Evolutionary conservation across 768 basidiomycete genomes (phyloP), one percentile per base, ranked within the genome.

Genomic region (Trametes coccinea): DNA sequence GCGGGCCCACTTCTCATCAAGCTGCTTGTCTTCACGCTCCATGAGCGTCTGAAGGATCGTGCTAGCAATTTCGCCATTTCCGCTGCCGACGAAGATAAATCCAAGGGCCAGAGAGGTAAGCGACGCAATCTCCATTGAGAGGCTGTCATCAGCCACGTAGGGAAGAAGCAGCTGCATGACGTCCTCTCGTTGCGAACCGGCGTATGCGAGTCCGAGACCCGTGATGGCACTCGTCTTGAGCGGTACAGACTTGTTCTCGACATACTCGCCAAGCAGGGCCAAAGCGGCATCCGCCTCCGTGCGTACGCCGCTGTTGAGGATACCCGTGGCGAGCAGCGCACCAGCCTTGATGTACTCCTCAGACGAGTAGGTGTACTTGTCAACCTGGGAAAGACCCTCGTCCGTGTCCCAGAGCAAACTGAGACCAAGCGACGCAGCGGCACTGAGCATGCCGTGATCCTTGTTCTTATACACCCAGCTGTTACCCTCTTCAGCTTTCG

Each of bases 381-480:
- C 97, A 66, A 98, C 89, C 66, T 96, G 93, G 70, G 87, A 89
- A 43, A 98, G 81, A 68, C 97, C 97, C 59, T 91, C 83, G 59
- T 98, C 97, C 8, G 92, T 92, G 71, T 98, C 95, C 97, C 97
- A 99, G 1, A 99, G 79, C 63, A 98, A 79, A 76, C 90, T 90
- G 45, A 98, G 80, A 17, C 97, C 97, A 56, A 99, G 81, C 57
- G 93, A 95, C 4, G 97, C 97, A 30, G 95, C 88, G 27, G 97
- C 97, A 61, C 91, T 93, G 83, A 96, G 88, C 94, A 98, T 98
- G 55, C 95, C 97, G 64, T 97, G 93, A 55, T 98, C 96, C 77
- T 98, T 98, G 80, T 98, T 98, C 83, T 98, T 98, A 82, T 98
- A 99, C 60, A 99, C 93, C 95, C 95, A 99, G 69, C 93, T 95